These are phyloP conservation scores for Dryas drummondii DNA, from an alignment of 306 rosid species.

Conservation along the genomic window DNA sequence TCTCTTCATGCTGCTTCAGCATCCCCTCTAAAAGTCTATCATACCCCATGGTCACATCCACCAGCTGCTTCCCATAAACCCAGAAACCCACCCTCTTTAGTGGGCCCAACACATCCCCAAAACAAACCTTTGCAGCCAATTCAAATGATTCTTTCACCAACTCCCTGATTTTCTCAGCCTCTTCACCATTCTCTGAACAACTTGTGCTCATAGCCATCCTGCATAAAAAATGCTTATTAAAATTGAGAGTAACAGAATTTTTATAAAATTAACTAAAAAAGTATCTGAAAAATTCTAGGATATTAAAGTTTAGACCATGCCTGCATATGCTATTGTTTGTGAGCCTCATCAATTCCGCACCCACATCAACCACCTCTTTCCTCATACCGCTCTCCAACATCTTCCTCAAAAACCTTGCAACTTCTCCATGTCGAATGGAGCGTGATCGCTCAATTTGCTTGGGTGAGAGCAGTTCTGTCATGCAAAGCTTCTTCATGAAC, in stretches of 20 bases:
- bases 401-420: constrained; percentile 15
- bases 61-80: constrained; percentile 49
- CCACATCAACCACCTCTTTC: constrained; percentile 33
- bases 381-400: constrained; percentile 22
- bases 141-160: constrained; percentile 41
- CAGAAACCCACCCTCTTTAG: constrained; percentile 39
- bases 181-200: constrained; percentile 39
- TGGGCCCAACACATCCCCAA: constrained; percentile 56
- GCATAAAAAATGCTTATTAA: constrained; percentile 4
- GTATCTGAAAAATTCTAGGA: constrained; percentile 11
- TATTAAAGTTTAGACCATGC: no score
- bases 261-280: no score
- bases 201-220: constrained; percentile 51
- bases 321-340: constrained; percentile 33
- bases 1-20: constrained; percentile 28
- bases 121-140: constrained; percentile 43
- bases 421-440: constrained; percentile 29
- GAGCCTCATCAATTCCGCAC: constrained; percentile 44
- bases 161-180: constrained; percentile 39
- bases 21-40: constrained; percentile 50
- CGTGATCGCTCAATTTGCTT: constrained; percentile 38
- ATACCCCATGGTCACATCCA: constrained; percentile 43
- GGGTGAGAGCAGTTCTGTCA: constrained; percentile 34
- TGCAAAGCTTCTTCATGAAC: constrained; percentile 52
- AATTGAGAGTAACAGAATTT: no score